phyloP scores from a whole-genome alignment of 2,329 filamentous ascomycete genomes.

The Neopestalotiopsis clavispora region DNA sequence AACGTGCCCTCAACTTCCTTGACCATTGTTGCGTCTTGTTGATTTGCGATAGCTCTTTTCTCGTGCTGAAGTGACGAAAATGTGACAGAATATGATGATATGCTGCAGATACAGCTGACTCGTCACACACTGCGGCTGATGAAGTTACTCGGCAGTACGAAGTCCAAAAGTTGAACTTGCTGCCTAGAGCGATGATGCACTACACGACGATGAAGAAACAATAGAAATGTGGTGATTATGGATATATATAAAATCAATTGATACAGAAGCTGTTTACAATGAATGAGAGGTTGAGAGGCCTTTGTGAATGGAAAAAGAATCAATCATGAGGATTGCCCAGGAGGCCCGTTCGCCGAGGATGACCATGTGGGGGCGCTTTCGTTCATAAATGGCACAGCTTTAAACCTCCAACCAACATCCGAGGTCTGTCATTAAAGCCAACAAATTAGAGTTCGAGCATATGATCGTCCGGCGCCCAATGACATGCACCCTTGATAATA shows the following conservation, averaged over 20 bases:
- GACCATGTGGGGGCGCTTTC: constrained; percentile 6
- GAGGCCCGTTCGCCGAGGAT: constrained; percentile 7
- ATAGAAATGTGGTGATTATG: not conserved
- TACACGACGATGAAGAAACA: not conserved
- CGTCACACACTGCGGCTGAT: not conserved
- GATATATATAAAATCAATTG: not conserved
- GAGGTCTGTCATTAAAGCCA: not conserved
- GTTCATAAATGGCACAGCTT: not conserved
- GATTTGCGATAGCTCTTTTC: not conserved
- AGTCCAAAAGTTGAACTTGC: not conserved
- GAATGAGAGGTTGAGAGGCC: not conserved
- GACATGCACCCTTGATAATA: not conserved
- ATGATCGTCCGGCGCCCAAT: not conserved
- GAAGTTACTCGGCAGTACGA: not conserved
- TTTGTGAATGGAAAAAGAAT: not conserved
- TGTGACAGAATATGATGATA: not conserved
- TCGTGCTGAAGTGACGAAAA: not conserved
- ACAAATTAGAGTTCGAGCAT: not conserved
- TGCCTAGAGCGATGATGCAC: not conserved
- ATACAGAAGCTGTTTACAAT: not conserved
- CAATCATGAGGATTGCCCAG: not conserved
- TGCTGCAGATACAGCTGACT: not conserved
- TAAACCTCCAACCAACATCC: not conserved
- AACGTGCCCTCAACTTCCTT: constrained; percentile 56
- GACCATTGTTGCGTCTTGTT: constrained; percentile 38